Conservation (phyloP, 2,329 filamentous ascomycete species). For the Talaromyces sp. region DNA sequence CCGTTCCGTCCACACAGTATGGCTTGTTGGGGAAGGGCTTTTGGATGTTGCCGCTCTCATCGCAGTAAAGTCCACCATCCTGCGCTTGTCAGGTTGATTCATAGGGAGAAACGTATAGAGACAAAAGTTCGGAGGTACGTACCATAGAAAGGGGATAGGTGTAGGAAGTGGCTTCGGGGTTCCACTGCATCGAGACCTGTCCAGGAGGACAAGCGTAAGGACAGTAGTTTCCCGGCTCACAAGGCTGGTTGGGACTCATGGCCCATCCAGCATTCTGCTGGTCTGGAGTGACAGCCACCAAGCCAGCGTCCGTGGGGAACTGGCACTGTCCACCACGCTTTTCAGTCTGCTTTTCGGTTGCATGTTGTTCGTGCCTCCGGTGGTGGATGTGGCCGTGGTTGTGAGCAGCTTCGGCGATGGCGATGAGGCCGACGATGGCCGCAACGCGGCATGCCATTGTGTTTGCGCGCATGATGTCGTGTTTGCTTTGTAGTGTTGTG, state of each 20-base stretch:
- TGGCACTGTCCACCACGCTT: constrained; percentile 56
- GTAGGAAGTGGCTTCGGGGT: constrained; percentile 62
- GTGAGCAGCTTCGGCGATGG: constrained; percentile 29
- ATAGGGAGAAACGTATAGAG: too few species aligned
- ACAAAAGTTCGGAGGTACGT: constrained; percentile 10
- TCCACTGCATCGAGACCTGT: constrained; percentile 74
- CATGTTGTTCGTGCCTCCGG: constrained; percentile 16
- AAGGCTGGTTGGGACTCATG: constrained; percentile 69
- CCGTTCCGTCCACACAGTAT: constrained; percentile 66
- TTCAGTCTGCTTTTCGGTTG: constrained; percentile 14
- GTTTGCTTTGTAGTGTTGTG: not conserved
- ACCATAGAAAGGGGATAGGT: constrained; percentile 68
- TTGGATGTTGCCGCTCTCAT: constrained; percentile 57
- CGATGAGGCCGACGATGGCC: constrained; percentile 32
- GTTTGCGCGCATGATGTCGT: constrained; percentile 28
- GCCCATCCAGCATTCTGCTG: constrained; percentile 69
- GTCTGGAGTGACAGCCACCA: constrained; percentile 63
- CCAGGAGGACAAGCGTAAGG: constrained; percentile 72
- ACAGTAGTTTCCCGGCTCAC: constrained; percentile 63
- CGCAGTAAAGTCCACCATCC: constrained; percentile 71
- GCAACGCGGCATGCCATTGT: constrained; percentile 26
- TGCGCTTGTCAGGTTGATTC: constrained; percentile 26
- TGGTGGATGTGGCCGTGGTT: constrained; percentile 26
- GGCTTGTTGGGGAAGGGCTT: constrained; percentile 65
- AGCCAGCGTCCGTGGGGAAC: constrained; percentile 61